Percentiles rank a stretch among this genome's conserved stretches.
Evolutionary conservation across 2,329 filamentous ascomycete species (phyloP).

Genomic region (Ophioceras dolichostomum): DNA sequence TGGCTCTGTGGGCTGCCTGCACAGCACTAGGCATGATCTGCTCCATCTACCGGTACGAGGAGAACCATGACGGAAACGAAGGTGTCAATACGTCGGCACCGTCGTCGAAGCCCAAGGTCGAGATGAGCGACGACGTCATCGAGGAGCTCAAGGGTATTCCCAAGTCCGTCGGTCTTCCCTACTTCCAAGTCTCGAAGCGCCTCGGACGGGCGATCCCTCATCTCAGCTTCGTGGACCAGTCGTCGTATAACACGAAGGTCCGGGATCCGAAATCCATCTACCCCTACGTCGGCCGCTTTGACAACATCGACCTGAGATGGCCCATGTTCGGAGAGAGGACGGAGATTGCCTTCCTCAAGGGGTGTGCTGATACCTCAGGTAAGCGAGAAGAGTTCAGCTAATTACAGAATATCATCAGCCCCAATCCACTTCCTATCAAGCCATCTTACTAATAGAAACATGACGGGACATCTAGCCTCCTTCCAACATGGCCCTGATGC

Average conservation of each 20-base stretch:
- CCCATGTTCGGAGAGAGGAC: constrained; percentile 39
- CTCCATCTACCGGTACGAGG: constrained; percentile 40
- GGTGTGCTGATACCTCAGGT: constrained; percentile 33
- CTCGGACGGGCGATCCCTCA: constrained; percentile 40
- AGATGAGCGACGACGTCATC: constrained; percentile 37
- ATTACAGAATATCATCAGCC: too few species aligned
- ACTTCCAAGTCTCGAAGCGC: constrained; percentile 34
- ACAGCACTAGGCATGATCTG: constrained; percentile 39
- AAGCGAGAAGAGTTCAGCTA: too few species aligned
- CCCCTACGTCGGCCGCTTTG: constrained; percentile 37
- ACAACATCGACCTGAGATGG: constrained; percentile 42
- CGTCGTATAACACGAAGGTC: constrained; percentile 39
- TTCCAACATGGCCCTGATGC: constrained; percentile 38
- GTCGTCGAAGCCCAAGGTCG: constrained; percentile 21
- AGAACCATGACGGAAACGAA: constrained; percentile 37
- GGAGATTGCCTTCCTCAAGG: constrained; percentile 38
- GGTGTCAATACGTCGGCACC: constrained; percentile 25
- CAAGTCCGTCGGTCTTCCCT: constrained; percentile 32
- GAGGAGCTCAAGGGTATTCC: constrained; percentile 37
- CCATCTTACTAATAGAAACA: too few species aligned
- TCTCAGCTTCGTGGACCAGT: constrained; percentile 39
- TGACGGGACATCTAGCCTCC: constrained; percentile 26
- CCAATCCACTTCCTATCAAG: too few species aligned
- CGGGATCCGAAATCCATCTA: constrained; percentile 32
- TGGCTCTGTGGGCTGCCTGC: constrained; percentile 38